Evolutionary conservation across 805 yeast genomes (phyloP).

Genomic region (Zygotorulaspora danielsina): DNA sequence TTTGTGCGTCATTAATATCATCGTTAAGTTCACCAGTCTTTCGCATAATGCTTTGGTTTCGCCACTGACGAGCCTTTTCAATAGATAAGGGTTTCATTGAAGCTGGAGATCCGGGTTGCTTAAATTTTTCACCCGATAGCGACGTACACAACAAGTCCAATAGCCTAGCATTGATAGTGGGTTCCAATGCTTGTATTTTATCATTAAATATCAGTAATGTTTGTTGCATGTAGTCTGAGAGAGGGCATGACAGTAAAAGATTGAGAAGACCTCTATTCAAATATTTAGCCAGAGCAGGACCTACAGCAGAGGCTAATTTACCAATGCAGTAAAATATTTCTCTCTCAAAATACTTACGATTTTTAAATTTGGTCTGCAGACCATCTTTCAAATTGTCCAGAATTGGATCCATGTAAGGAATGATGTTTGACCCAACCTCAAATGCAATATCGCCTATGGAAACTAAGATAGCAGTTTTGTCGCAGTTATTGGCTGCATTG

Average conservation of each 20-base stretch:
- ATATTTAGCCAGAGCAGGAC: constrained; percentile 88
- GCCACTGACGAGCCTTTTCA: constrained; percentile 67
- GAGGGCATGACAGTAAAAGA: constrained; percentile 73
- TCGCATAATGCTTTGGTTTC: constrained; percentile 66
- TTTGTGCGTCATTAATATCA: constrained; percentile 44
- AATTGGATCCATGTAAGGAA: constrained; percentile 84
- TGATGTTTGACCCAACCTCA: constrained; percentile 74
- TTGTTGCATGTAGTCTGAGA: constrained; percentile 77
- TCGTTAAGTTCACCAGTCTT: constrained; percentile 52
- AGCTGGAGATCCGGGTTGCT: constrained; percentile 82
- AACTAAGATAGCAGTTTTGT: constrained; percentile 67
- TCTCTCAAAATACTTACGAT: constrained; percentile 70
- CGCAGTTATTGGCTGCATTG: constrained; percentile 37
- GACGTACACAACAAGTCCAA: constrained; percentile 69
- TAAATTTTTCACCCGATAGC: constrained; percentile 74
- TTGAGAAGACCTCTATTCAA: constrained; percentile 76
- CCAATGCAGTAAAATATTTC: constrained; percentile 88
- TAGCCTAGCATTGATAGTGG: constrained; percentile 64
- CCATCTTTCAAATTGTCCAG: constrained; percentile 80
- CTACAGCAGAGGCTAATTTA: constrained; percentile 80
- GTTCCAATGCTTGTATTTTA: constrained; percentile 75
- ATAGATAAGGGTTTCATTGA: constrained; percentile 55
- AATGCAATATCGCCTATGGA: constrained; percentile 81
- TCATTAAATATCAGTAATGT: constrained; percentile 63
- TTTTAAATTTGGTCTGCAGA: constrained; percentile 46